phyloP scores from a whole-genome alignment of 2,329 filamentous ascomycete genomes.

The Coniosporium uncinatum region DNA sequence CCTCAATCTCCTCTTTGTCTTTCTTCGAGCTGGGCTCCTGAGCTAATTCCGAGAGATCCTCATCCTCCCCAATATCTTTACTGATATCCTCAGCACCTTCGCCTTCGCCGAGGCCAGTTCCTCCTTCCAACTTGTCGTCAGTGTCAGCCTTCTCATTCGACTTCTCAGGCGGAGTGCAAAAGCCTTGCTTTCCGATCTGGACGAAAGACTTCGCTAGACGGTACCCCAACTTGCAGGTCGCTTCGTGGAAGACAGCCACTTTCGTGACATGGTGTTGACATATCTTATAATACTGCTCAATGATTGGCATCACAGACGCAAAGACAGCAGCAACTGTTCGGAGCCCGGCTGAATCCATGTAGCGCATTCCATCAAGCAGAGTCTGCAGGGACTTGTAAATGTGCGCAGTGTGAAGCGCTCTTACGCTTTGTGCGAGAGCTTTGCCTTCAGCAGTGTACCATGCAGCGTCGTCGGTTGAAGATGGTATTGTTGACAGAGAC shows the following conservation, averaged over 20 bases:
- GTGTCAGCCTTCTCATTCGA: slow-evolving; percentile 53
- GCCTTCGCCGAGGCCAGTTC: slow-evolving; percentile 91
- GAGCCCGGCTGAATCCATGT: background rate
- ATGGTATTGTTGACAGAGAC: slow-evolving; percentile 46
- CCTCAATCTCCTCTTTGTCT: slow-evolving; percentile 59
- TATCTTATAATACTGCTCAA: background rate
- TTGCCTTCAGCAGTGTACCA: slow-evolving; percentile 54
- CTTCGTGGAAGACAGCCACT: background rate
- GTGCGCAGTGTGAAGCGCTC: background rate
- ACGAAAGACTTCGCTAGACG: slow-evolving; percentile 68
- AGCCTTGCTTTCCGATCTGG: slow-evolving; percentile 77
- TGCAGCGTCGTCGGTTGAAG: slow-evolving; percentile 51
- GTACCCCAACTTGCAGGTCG: background rate
- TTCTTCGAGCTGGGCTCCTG: slow-evolving; percentile 67
- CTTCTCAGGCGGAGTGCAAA: slow-evolving; percentile 86
- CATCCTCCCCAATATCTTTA: slow-evolving; percentile 91
- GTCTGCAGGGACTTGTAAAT: background rate
- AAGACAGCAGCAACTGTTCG: background rate
- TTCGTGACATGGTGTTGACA: background rate
- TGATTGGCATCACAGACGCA: background rate
- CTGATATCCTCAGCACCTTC: slow-evolving; percentile 94
- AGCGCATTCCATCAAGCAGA: background rate
- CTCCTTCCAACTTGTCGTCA: slow-evolving; percentile 78
- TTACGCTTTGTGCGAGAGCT: background rate
- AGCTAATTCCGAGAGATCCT: slow-evolving; percentile 87